Evolutionary conservation across 768 basidiomycete species (phyloP).

Genomic region (Sistotremastrum suecicum): DNA sequence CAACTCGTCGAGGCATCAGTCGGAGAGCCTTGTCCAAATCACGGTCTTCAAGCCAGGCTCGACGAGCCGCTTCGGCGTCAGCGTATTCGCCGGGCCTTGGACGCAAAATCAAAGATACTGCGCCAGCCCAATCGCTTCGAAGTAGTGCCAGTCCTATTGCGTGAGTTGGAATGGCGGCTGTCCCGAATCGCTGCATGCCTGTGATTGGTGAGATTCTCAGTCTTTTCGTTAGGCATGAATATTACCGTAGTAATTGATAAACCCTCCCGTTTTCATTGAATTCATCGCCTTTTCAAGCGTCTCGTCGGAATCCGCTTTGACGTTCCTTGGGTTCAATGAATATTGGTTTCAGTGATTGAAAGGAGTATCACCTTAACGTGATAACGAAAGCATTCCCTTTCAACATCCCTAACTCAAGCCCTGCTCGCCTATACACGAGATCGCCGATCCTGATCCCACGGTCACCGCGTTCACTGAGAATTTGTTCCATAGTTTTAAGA

Average conservation of each 20-base stretch:
- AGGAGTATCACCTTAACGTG: constrained; percentile 42
- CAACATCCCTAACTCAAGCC: constrained; percentile 87
- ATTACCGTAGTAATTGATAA: constrained; percentile 95
- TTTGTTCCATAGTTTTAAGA: constrained; percentile 41
- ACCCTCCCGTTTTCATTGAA: constrained; percentile 70
- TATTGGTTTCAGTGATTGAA: background rate
- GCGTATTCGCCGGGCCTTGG: constrained; percentile 86
- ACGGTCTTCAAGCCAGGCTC: constrained; percentile 77
- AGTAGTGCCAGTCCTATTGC: constrained; percentile 84
- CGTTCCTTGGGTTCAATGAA: constrained; percentile 40
- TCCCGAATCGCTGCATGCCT: constrained; percentile 99
- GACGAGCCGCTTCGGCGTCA: constrained; percentile 69
- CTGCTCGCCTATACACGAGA: constrained; percentile 67
- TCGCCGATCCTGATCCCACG: constrained; percentile 82
- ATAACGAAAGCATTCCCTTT: constrained; percentile 95
- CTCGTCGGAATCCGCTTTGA: constrained; percentile 61
- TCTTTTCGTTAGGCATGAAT: background rate
- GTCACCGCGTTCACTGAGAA: constrained; percentile 63
- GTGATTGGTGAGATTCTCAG: constrained; percentile 1
- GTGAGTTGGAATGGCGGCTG: constrained; percentile 91
- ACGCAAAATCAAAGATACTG: constrained; percentile 68
- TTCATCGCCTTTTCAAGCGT: constrained; percentile 63
- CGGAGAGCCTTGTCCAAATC: constrained; percentile 72
- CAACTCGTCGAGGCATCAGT: constrained; percentile 79
- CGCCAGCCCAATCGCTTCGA: constrained; percentile 80